Base-by-base conservation (phyloP, 805 yeast genomes). In the Pichia sporocuriosa region DNA sequence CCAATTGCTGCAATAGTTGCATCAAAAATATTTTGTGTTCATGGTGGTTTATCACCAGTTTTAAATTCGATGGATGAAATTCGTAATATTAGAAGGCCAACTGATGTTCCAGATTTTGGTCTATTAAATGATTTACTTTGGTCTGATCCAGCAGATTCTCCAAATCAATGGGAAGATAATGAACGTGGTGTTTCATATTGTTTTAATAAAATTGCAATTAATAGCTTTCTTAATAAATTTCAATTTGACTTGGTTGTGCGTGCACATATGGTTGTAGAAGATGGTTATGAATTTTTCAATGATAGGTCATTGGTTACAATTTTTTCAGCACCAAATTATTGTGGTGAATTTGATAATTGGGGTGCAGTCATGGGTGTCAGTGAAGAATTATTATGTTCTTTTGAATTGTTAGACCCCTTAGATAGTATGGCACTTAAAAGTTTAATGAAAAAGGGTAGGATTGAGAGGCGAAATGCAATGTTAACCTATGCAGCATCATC, bases 301-400 rank as follows among this genome's bases (percentile, higher is more conserved):
- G 85, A 81, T 56, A 64, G 84, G 26, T 75, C 81, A 9, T 65
- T 81, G 49, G 87, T 81, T 20, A 81, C 88, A 0, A 86, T 81
- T 19, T 81, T 81, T 55, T 72, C 79, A 39, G 88, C 88, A 3
- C 88, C 87, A 10, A 81, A 81, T 58, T 81, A 81, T 58, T 81
- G 87, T 55, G 87, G 88, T n/a, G 88, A 81, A 60, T 81, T 81
- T 55, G 86, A 88, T 59, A 87, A 87, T 55, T 87, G 96, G 96
- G 96, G 96, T 20, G 98, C 98, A 2, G 97, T 90, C 5, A 90
- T 90, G 97, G 81, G 94, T 53, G 97, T 90, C 13, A 77, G 86
- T 48, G 96, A 90, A 49, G 97, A 90, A 54, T 70, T 90, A 50
- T 68, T 93, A 43, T 90, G 98, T 63, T 82, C 93, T 47, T 90